Conservation (phyloP, 106 monocot species). For the Dendrobium officinale region DNA sequence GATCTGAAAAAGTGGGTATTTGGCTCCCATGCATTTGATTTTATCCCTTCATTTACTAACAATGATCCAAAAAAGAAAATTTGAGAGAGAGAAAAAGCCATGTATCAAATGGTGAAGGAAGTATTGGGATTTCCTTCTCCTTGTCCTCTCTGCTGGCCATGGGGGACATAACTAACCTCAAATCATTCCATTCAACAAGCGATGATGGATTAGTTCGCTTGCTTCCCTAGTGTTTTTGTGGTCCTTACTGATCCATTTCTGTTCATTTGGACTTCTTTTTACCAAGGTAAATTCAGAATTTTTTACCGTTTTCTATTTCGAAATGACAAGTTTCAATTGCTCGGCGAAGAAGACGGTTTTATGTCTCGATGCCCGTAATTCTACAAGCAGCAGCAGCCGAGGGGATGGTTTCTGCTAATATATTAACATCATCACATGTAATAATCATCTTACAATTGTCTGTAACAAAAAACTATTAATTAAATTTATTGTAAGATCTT, state of each 20-base stretch:
- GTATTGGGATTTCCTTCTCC: conserved; percentile 4
- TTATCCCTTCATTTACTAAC: not conserved
- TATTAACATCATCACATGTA: not conserved
- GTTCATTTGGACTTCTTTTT: not conserved
- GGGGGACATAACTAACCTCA: not conserved
- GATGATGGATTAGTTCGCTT: not conserved
- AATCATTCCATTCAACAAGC: not conserved
- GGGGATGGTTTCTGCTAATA: conserved; percentile 6
- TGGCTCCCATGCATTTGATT: conserved; percentile 1
- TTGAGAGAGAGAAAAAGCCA: not conserved
- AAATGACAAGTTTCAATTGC: not conserved
- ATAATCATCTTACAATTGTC: not conserved
- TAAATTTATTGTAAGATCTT: not conserved
- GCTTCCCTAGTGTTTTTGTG: not conserved
- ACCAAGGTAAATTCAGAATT: not conserved
- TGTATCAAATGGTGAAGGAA: not conserved
- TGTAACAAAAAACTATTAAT: not conserved
- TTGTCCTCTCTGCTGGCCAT: not conserved
- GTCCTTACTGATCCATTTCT: not conserved
- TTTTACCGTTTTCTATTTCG: not conserved
- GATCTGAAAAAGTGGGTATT: not conserved
- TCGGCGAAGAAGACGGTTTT: conserved; percentile 9
- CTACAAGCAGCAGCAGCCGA: not conserved
- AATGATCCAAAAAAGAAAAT: not conserved
- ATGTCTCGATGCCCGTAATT: conserved; percentile 1